phyloP scores from a whole-genome alignment of 2,329 filamentous ascomycete genomes.

The Orbilia oligospora region DNA sequence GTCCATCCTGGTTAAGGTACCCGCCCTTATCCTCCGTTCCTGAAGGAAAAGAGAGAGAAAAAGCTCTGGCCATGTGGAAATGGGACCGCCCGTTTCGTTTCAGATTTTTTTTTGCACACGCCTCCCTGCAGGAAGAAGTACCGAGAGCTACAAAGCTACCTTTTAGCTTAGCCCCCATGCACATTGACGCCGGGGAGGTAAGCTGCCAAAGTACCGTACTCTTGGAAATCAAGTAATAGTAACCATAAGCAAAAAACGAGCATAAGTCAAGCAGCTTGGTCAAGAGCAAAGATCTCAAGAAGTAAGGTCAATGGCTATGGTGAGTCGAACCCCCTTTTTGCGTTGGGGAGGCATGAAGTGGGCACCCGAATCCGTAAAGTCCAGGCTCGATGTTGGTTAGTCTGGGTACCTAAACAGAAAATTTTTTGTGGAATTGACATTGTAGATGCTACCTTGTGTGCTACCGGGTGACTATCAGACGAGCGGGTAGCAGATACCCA shows the following conservation, averaged over 20 bases:
- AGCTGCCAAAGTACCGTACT: conserved; percentile 28
- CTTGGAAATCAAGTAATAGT: conserved; percentile 6
- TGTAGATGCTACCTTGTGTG: conserved; percentile 48
- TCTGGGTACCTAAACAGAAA: neutral
- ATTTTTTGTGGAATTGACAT: neutral
- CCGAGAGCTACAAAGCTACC: neutral
- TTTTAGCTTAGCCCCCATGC: conserved; percentile 10
- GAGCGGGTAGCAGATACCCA: conserved; percentile 31
- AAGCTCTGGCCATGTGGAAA: conserved; percentile 49
- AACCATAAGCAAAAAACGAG: conserved; percentile 1
- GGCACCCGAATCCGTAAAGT: conserved; percentile 38
- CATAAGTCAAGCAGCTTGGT: conserved; percentile 20
- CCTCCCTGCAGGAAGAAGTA: conserved; percentile 32
- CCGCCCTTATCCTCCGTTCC: conserved; percentile 15
- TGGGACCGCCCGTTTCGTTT: conserved; percentile 43
- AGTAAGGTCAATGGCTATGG: conserved; percentile 20
- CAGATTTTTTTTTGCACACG: conserved; percentile 28
- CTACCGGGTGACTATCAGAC: conserved; percentile 21
- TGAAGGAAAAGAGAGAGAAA: conserved; percentile 19
- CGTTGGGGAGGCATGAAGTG: conserved; percentile 31
- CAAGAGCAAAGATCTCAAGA: neutral
- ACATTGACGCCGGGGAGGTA: conserved; percentile 35
- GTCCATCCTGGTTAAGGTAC: conserved; percentile 16
- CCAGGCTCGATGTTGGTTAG: conserved; percentile 32
- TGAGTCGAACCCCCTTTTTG: conserved; percentile 44